Conservation (phyloP, 1,139 yeast genomes). For the Wickerhamiella pararugosa region DNA sequence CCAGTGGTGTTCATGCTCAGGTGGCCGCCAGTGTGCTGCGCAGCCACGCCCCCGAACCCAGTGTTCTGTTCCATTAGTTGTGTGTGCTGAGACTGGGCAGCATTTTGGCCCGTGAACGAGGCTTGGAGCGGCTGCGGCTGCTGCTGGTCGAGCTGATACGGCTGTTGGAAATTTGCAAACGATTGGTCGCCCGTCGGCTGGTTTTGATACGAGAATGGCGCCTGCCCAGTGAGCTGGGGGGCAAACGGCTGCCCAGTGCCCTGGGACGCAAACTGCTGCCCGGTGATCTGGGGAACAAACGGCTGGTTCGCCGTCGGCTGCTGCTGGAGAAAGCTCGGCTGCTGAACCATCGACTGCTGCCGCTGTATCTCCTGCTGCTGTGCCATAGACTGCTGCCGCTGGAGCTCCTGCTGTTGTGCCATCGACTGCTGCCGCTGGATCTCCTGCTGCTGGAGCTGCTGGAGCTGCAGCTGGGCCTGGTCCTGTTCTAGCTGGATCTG, state of each 20-base stretch:
- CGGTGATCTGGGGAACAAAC: slow-evolving; percentile 16
- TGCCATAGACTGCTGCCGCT: slow-evolving; percentile 7
- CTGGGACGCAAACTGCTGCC: slow-evolving; percentile 11
- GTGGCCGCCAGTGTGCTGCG: slow-evolving; percentile 2
- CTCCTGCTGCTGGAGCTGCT: slow-evolving; percentile 14
- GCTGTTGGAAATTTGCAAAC: slow-evolving; percentile 58
- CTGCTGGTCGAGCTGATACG: slow-evolving; percentile 34
- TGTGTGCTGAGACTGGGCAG: slow-evolving; percentile 2
- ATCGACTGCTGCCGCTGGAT: slow-evolving; percentile 10
- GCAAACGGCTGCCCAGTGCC: slow-evolving; percentile 10
- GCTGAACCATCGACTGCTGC: slow-evolving; percentile 14
- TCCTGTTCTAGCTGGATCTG: slow-evolving; percentile 9
- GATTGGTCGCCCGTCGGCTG: slow-evolving; percentile 14
- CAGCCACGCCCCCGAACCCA: not conserved
- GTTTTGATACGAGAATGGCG: slow-evolving; percentile 7
- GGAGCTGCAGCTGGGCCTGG: slow-evolving; percentile 12
- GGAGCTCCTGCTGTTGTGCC: slow-evolving; percentile 14
- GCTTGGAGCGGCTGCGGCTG: slow-evolving; percentile 5
- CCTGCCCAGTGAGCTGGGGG: slow-evolving; percentile 1
- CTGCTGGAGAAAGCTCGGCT: slow-evolving; percentile 14
- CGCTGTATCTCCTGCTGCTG: slow-evolving; percentile 10
- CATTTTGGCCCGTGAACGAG: slow-evolving; percentile 1
- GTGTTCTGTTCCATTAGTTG: not conserved
- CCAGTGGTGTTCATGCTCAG: too few species aligned
- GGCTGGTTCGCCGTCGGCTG: slow-evolving; percentile 15